A percentile compares a stretch with the other conserved stretches of the same genome.
These are phyloP conservation scores for Trichoderma hamatum DNA, from an alignment of 2,329 filamentous ascomycete species.

Conservation along the genomic window DNA sequence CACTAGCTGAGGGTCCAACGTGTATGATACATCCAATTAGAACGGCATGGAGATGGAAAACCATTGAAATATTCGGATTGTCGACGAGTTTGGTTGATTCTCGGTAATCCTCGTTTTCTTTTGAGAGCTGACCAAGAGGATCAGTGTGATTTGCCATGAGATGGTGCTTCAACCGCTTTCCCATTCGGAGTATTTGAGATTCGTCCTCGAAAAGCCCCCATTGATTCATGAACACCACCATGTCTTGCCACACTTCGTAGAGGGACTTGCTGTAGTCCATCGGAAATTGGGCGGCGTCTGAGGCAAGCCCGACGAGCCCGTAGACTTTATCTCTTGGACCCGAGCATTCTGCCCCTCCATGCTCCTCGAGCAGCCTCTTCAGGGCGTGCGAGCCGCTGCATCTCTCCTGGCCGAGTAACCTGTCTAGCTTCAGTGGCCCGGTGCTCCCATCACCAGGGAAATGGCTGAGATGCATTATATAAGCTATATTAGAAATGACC, in stretches of 20 bases:
- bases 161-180: too few relatives aligned
- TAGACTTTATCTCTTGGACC: slow-evolving; percentile 36
- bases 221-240: slow-evolving; percentile 29
- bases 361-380: slow-evolving; percentile 24
- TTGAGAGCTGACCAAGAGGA: too few relatives aligned
- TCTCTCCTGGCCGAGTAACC: slow-evolving; percentile 20
- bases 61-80: too few relatives aligned
- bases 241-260: slow-evolving; percentile 34
- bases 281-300: slow-evolving; percentile 29
- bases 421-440: not conserved
- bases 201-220: not conserved
- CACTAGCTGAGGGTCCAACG: too few relatives aligned
- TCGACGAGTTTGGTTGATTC: too few relatives aligned
- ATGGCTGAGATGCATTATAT: too few relatives aligned
- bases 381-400: slow-evolving; percentile 28
- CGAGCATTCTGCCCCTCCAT: slow-evolving; percentile 25
- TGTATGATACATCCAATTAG: too few relatives aligned
- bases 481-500: too few relatives aligned
- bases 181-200: not conserved
- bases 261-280: slow-evolving; percentile 34
- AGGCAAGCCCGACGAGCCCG: slow-evolving; percentile 33
- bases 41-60: too few relatives aligned
- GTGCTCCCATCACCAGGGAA: too few relatives aligned
- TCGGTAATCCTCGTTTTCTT: too few relatives aligned
- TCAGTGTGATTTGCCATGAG: too few relatives aligned